Evolutionary conservation across 2,329 filamentous ascomycete species (phyloP).

Genomic region (Alternaria sp.): DNA sequence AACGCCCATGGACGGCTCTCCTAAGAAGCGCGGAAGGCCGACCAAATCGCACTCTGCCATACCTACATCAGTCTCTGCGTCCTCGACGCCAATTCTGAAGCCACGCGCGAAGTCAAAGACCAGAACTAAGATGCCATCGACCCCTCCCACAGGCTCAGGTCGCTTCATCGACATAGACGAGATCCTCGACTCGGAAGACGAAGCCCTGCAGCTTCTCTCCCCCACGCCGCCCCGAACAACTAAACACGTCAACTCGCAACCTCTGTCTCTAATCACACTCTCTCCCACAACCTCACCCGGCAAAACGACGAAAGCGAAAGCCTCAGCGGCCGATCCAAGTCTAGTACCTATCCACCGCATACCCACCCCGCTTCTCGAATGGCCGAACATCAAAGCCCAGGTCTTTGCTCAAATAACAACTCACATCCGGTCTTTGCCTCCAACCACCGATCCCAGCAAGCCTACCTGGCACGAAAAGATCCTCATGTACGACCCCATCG

Average conservation of each 20-base stretch:
- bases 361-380: conserved; percentile 30
- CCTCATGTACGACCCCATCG: conserved; percentile 87
- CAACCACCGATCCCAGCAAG: conserved; percentile 45
- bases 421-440: conserved; percentile 54
- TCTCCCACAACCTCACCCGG: conserved; percentile 3
- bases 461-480: conserved; percentile 91
- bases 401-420: conserved; percentile 58
- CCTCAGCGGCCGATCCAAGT: background rate
- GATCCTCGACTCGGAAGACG: conserved; percentile 50
- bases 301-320: background rate
- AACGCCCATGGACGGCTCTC: conserved; percentile 1
- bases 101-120: background rate
- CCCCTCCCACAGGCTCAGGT: conserved; percentile 24
- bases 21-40: conserved; percentile 31
- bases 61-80: background rate
- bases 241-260: conserved; percentile 20
- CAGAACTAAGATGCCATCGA: background rate
- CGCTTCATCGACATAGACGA: conserved; percentile 47
- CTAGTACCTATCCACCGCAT: conserved; percentile 22
- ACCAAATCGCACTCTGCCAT: conserved; percentile 24
- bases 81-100: conserved; percentile 6
- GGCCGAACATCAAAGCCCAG: conserved; percentile 40
- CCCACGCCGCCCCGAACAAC: conserved; percentile 43
- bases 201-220: conserved; percentile 33
- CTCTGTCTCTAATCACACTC: conserved; percentile 19